phyloP scores from a whole-genome alignment of 2,329 filamentous ascomycete species.

The Alternaria gansuensis region DNA sequence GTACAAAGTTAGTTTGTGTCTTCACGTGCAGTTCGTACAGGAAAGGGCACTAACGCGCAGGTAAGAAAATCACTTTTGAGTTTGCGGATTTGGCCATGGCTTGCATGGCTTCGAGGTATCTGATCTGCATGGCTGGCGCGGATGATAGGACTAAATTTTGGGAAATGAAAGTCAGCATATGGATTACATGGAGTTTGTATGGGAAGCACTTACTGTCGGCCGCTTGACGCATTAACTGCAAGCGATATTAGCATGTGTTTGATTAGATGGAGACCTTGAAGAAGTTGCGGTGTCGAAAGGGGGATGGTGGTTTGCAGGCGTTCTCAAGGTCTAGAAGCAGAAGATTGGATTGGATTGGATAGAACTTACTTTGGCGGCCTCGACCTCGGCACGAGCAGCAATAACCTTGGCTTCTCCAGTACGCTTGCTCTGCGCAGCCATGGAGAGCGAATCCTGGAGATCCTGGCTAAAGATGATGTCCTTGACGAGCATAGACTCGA shows the following conservation, averaged over 20 bases:
- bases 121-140: constrained; percentile 82
- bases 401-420: constrained; percentile 99
- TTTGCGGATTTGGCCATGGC: constrained; percentile 95
- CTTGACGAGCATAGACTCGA: constrained; percentile 99
- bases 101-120: constrained; percentile 97
- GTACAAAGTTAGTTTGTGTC: not conserved
- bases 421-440: constrained; percentile 98
- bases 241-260: no score
- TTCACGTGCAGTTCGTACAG: not conserved
- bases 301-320: no score
- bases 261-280: no score
- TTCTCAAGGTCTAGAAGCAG: no score
- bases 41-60: not conserved
- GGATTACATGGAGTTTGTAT: not conserved
- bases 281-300: no score
- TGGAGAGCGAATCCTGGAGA: constrained; percentile 93
- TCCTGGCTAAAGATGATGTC: constrained; percentile 98
- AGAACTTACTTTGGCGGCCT: constrained; percentile 70
- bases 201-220: not conserved
- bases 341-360: no score
- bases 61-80: constrained; percentile 68
- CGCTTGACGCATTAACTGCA: constrained; percentile 68
- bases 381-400: constrained; percentile 93
- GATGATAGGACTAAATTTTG: constrained; percentile 73
- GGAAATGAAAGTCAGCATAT: not conserved